Percentiles rank a stretch among this genome's conserved stretches.
These are phyloP conservation scores for Pisolithus marmoratus DNA, from an alignment of 768 basidiomycete species.

Conservation along the genomic window DNA sequence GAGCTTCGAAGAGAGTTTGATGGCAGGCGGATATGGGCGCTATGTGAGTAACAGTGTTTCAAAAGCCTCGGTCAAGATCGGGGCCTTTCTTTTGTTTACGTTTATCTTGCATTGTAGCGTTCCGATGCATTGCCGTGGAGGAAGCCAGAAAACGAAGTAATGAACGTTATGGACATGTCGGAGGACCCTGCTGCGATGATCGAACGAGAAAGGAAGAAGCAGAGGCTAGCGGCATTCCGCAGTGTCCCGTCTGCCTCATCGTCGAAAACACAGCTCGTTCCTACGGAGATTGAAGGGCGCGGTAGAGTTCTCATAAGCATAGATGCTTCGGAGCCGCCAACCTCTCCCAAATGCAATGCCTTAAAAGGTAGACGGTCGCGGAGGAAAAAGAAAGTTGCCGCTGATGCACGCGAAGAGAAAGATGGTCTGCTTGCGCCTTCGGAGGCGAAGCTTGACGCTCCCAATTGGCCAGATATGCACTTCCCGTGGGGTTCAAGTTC, in stretches of 20 bases:
- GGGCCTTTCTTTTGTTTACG: constrained; percentile 6
- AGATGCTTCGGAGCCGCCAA: constrained; percentile 34
- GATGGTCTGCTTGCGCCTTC: constrained; percentile 13
- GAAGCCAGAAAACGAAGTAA: constrained; percentile 12
- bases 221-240: constrained; percentile 65
- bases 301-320: constrained; percentile 68
- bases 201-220: constrained; percentile 64
- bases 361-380: constrained; percentile 37
- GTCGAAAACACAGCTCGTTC: constrained; percentile 41
- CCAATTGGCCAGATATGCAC: constrained; percentile 74
- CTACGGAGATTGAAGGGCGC: constrained; percentile 60
- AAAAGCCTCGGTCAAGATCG: background rate
- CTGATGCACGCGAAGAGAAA: constrained; percentile 16
- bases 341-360: constrained; percentile 23
- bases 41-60: constrained; percentile 46
- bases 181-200: constrained; percentile 19
- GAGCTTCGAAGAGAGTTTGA: constrained; percentile 79
- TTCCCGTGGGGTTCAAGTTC: constrained; percentile 72
- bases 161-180: constrained; percentile 8
- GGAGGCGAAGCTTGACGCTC: constrained; percentile 39
- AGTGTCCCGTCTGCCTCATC: constrained; percentile 30
- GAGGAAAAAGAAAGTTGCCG: constrained; percentile 45
- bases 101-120: constrained; percentile 12
- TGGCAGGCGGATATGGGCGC: constrained; percentile 75
- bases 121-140: constrained; percentile 20